Evolutionary conservation across 768 basidiomycete species (phyloP).

Genomic region (Polyporus arcularius): DNA sequence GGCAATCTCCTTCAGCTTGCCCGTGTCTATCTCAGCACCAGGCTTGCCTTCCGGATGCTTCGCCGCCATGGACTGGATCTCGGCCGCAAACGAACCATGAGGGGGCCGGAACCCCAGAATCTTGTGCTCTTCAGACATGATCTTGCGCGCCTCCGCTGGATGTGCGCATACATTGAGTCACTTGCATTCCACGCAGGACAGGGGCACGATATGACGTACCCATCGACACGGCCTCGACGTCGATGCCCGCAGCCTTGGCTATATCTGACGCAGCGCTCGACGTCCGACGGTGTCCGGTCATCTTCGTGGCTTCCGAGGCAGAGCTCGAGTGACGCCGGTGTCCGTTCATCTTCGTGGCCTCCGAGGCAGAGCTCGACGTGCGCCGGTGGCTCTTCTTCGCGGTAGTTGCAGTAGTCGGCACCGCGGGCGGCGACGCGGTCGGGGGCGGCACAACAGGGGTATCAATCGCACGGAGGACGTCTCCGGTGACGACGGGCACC

Average conservation of each 20-base stretch:
- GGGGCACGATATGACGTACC: conserved; percentile 7
- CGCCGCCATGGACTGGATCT: conserved; percentile 37
- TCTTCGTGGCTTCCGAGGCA: not conserved
- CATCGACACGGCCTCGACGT: conserved; percentile 26
- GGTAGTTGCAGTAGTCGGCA: not conserved
- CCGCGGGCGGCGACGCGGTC: conserved; percentile 1
- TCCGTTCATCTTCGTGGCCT: conserved; percentile 1
- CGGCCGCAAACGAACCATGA: conserved; percentile 36
- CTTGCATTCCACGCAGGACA: not conserved
- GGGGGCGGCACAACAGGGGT: conserved; percentile 53
- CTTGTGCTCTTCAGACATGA: conserved; percentile 40
- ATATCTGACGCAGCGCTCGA: conserved; percentile 18
- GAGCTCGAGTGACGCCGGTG: conserved; percentile 13
- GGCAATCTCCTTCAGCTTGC: conserved; percentile 28
- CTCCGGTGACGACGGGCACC: conserved; percentile 58
- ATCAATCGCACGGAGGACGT: conserved; percentile 64
- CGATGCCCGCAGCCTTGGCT: conserved; percentile 26
- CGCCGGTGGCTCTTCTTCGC: conserved; percentile 6
- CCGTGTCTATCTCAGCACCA: conserved; percentile 10
- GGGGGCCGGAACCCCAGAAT: conserved; percentile 39
- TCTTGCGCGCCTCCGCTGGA: conserved; percentile 32
- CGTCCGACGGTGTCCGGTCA: conserved; percentile 8
- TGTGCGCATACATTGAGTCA: not conserved
- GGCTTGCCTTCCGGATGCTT: conserved; percentile 31
- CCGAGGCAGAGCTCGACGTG: conserved; percentile 8